A percentile compares a stretch with the other conserved stretches of the same genome.
phyloP scores from a whole-genome alignment of 345 rosid genomes.

The Salix exigua region DNA sequence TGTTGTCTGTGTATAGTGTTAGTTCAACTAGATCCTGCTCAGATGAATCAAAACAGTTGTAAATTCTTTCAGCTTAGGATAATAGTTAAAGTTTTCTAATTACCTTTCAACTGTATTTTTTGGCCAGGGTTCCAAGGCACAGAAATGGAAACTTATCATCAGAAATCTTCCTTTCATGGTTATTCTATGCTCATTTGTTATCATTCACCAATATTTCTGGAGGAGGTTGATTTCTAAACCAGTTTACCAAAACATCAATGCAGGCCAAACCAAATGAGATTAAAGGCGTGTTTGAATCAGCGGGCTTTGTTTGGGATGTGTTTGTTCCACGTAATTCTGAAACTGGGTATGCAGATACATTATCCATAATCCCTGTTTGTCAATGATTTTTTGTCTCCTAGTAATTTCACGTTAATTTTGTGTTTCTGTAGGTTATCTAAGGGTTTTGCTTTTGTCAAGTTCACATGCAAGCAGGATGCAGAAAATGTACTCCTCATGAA shows the following conservation, averaged over 20 bases:
- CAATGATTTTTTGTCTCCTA: background rate
- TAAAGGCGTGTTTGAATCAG: slow-evolving; percentile 56
- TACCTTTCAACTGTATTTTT: slow-evolving; percentile 14
- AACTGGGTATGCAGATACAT: slow-evolving; percentile 55
- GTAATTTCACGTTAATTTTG: background rate
- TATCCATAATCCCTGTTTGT: background rate
- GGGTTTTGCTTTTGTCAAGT: slow-evolving; percentile 95
- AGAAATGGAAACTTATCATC: slow-evolving; percentile 89
- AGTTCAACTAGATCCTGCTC: background rate
- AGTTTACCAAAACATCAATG: slow-evolving; percentile 16
- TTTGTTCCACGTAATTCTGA: slow-evolving; percentile 65
- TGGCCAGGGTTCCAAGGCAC: slow-evolving; percentile 86
- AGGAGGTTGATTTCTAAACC: slow-evolving; percentile 11
- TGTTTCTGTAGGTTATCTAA: slow-evolving; percentile 63
- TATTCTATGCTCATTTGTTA: slow-evolving; percentile 15
- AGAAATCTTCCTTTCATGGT: slow-evolving; percentile 96
- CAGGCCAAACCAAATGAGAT: slow-evolving; percentile 70
- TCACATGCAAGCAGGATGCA: slow-evolving; percentile 83
- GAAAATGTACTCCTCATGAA: slow-evolving; percentile 54
- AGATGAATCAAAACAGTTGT: background rate
- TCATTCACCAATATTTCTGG: slow-evolving; percentile 7
- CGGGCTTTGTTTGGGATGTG: slow-evolving; percentile 93
- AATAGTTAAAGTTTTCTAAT: background rate
- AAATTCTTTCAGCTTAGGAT: background rate
- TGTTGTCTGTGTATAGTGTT: background rate